A percentile compares a stretch with the other conserved stretches of the same genome.
Conservation (phyloP, 73 alveolate genomes). For the Symbiodinium natans region DNA sequence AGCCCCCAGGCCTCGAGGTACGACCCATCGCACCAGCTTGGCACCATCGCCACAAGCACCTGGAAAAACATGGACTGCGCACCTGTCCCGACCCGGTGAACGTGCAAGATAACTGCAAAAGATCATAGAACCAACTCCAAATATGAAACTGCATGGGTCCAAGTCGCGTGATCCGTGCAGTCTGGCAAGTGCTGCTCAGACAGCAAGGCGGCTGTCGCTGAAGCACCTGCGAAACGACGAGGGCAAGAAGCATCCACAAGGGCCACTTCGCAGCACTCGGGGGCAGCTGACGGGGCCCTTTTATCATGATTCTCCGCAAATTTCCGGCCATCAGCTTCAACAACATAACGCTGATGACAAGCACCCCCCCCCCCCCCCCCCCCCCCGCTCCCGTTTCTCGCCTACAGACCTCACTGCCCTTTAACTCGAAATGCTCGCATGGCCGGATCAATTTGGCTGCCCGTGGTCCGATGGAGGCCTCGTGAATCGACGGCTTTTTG, state of each 20-base stretch:
- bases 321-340: too few relatives aligned
- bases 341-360: too few relatives aligned
- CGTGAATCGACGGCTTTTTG: background rate
- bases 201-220: conserved; percentile 66
- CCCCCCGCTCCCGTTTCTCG: too few relatives aligned
- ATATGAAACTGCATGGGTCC: background rate
- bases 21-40: conserved; percentile 88
- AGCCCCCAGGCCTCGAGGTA: conserved; percentile 43
- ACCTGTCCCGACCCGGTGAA: background rate
- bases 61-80: background rate
- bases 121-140: background rate
- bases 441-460: too few relatives aligned
- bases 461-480: background rate
- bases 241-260: too few relatives aligned
- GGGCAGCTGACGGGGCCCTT: too few relatives aligned
- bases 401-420: too few relatives aligned
- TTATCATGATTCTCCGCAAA: too few relatives aligned
- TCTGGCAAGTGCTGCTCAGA: conserved; percentile 27
- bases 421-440: too few relatives aligned
- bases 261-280: too few relatives aligned
- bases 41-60: conserved; percentile 90
- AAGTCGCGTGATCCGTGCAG: background rate
- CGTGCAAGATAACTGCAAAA: background rate
- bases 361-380: too few relatives aligned
- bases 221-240: conserved; percentile 42